A percentile compares a stretch with the other conserved stretches of the same genome.
phyloP scores from a whole-genome alignment of 768 basidiomycete species.

The Suillus weaverae region DNA sequence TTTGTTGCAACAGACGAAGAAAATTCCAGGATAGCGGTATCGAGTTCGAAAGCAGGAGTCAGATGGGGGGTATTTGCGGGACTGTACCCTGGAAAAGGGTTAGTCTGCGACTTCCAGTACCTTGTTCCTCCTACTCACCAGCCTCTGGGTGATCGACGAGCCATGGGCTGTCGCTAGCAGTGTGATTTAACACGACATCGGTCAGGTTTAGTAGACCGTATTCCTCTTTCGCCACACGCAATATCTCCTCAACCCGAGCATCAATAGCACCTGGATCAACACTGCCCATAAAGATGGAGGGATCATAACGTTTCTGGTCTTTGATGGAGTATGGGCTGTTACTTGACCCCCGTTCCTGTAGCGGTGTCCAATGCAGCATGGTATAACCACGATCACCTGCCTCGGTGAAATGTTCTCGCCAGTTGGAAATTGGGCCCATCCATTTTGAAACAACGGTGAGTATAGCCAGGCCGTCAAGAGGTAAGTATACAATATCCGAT shows the following conservation, averaged over 20 bases:
- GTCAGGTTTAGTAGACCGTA: slow-evolving; percentile 89
- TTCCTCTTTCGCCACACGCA: slow-evolving; percentile 75
- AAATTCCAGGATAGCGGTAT: slow-evolving; percentile 81
- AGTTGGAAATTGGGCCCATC: slow-evolving; percentile 85
- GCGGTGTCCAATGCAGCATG: slow-evolving; percentile 95
- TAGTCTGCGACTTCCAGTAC: slow-evolving; percentile 7
- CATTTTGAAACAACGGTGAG: slow-evolving; percentile 95
- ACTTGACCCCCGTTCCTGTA: slow-evolving; percentile 88
- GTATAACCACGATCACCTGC: slow-evolving; percentile 92
- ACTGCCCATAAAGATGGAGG: slow-evolving; percentile 57
- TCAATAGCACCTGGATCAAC: slow-evolving; percentile 51
- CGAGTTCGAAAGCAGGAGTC: slow-evolving; percentile 88
- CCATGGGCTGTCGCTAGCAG: slow-evolving; percentile 93
- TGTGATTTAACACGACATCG: slow-evolving; percentile 97
- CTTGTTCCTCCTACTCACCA: slow-evolving; percentile 47
- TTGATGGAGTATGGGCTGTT: slow-evolving; percentile 93
- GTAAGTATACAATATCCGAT: slow-evolving; percentile 61
- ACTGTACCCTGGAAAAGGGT: slow-evolving; percentile 66
- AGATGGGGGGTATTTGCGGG: slow-evolving; percentile 91
- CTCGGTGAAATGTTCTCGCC: slow-evolving; percentile 80
- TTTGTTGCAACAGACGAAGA: slow-evolving; percentile 62
- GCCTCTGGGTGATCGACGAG: slow-evolving; percentile 93
- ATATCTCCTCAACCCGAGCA: slow-evolving; percentile 57
- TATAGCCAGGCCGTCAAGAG: slow-evolving; percentile 86
- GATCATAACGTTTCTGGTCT: slow-evolving; percentile 82